Evolutionary conservation across 441 rosid species (phyloP), one percentile per base, ranked within the genome.

Genomic region (Adansonia madagascariensis): DNA sequence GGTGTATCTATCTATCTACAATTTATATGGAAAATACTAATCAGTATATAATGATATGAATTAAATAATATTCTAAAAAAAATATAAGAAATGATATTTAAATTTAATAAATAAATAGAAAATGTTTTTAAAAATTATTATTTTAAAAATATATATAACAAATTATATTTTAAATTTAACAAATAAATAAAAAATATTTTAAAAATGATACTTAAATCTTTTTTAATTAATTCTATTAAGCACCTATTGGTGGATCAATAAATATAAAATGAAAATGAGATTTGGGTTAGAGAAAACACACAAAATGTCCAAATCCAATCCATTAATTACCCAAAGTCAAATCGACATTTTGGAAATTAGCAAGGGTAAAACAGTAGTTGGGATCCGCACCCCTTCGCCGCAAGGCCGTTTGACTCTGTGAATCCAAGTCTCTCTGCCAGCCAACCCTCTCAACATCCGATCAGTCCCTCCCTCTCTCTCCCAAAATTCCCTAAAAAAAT

Each of bases 341-440:
- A 18, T 22, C 39, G 17, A 6, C 8, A 20, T 11, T 67, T 46
- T 20, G 10, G 39, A 67, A 20, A 46, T 5, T 5, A 5, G 0
- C 12, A 67, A 46, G 39, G 56, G 53, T 12, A 49, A 49, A 69
- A 69, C 20, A 15, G 73, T 49, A 69, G 49, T 24, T 47, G 8
- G 0, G 2, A 22, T 2, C 17, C 6, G 39, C 6, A 47, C 2
- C 57, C 6, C 31, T 31, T 10, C 55, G 0, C 41, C 57, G 1
- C 43, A 6, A 69, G 57, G 57, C 77, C 8, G 69, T 61, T 27
- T 47, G 77, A 74, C 77, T 22, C 63, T 73, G 61, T 44, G 77
- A 46, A 61, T 22, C 46, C 69, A 61, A 66, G 77, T 60, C 47
- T 74, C 57, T 27, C 68, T 10, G 49, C 74, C 22, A 71, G 35